Base-by-base conservation (phyloP, 805 yeast species). In the Starmerella stigmatis region DNA sequence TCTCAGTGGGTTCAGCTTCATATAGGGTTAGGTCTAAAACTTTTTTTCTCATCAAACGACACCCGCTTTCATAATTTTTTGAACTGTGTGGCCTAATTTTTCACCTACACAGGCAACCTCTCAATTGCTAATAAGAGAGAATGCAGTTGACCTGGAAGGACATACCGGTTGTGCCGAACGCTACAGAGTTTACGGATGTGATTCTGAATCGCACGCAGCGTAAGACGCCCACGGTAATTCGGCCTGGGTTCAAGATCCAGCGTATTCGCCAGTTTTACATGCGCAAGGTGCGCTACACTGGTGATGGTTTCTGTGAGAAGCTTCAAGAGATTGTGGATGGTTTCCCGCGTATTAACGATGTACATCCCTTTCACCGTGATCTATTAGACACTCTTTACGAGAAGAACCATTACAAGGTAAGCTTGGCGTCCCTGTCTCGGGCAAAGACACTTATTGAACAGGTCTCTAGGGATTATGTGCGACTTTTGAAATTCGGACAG, bases 111-210 rank as follows among this genome's bases (percentile, higher is more conserved):
- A 25, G 30, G 28, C 8, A 30, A 23, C 30, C 21, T 15, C 13
- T 15, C 40, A 36, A 36, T 36, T 36, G 40, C 30, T 22, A 21
- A 21, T 22, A 12, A 13, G n/a, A 5, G 40, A 36, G 17, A 35
- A 92, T 89, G 98, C 97, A 89, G 72, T 77, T 89, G 57, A 81
- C 96, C 39, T 89, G 97, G 97, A 89, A 92, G 69, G 97, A 92
- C 66, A 92, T 89, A 63, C 94, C 97, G 19, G 79, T 94, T 41
- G 95, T 89, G 54, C 94, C 97, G 38, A 79, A 79, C 54, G 71
- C 94, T 59, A 86, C 82, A 65, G 97, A 92, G 68, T 73, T 88
- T 74, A 73, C 92, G 77, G 99, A 92, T 68, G 85, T 92, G 53
- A 94, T 92, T 52, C 81, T 92, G 55, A 92, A 92, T 73, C 76